Evolutionary conservation across 2,329 filamentous ascomycete genomes (phyloP), one percentile per base, ranked within the genome.

Genomic region (Verticillium albo-atrum): DNA sequence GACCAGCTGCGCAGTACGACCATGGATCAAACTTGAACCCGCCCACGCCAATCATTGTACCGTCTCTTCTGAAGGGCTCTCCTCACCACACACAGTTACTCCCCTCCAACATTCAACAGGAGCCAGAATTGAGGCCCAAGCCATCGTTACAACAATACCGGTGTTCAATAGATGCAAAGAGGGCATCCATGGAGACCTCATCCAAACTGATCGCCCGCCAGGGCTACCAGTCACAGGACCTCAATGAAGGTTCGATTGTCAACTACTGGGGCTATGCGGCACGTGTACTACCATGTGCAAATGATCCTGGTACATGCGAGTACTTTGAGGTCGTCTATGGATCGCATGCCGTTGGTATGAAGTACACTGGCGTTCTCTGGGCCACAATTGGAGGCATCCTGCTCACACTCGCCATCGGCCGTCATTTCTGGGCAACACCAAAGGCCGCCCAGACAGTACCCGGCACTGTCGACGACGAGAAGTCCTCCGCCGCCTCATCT

Each of bases 261-360:
- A 70, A 70, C 47, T 77, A 81, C 66, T 81, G 78, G 78, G 79
- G 79, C 42, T 81, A 80, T 58, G 72, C 72, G 17, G 71, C 74
- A 61, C 75, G 79, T 26, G 71, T 75, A 0, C 35, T 81, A 3
- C 79, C 79, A 2, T 81, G 79, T 67, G 74, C 70, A 55, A 78
- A 72, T 65, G 79, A 81, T 60, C 64, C 71, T 15, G 79, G 77
- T n/a, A 77, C 77, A 9, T 81, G 79, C 68, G 76, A 68, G 35
- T 81, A 81, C 66, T 77, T 84, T 53, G 81, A 84, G 60, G 71
- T 76, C 34, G 79, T 83, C 55, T 84, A 84, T 61, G 62, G 64
- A 26, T 70, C 75, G 15, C 81, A 84, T 66, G 81, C 82, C 60
- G 58, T 72, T 4, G 73, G 79, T 17, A 82, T 84, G 76, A 63